A percentile compares a stretch with the other conserved stretches of the same genome.
These are phyloP conservation scores for Podila epicladia DNA, from an alignment of 192 early-diverging fungal species.

Conservation along the genomic window DNA sequence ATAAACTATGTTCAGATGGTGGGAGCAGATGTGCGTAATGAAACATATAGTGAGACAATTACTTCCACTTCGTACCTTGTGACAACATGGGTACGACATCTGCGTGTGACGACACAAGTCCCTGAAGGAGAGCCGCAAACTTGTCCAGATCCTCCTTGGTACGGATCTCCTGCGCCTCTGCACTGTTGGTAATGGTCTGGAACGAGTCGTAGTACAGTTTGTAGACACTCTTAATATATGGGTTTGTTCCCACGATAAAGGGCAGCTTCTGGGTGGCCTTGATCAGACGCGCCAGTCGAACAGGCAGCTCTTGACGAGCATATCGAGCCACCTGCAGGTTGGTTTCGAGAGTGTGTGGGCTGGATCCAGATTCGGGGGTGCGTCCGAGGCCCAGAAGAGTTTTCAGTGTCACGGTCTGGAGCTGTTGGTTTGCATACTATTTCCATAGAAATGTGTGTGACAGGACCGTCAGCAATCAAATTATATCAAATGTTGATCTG, in stretches of 20 bases:
- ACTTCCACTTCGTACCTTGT: conserved; percentile 60
- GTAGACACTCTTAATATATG: conserved; percentile 86
- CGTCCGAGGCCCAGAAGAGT: conserved; percentile 15
- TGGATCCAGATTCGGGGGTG: neutral
- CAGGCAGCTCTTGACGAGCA: conserved; percentile 82
- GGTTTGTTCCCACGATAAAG: conserved; percentile 96
- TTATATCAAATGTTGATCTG: no score
- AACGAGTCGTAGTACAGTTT: conserved; percentile 79
- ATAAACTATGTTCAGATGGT: neutral
- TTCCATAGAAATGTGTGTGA: no score
- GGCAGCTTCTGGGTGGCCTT: conserved; percentile 88
- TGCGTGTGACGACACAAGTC: conserved; percentile 78
- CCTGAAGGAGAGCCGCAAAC: conserved; percentile 76
- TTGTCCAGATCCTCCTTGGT: conserved; percentile 63
- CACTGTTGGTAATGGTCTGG: conserved; percentile 63
- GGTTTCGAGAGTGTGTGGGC: conserved; percentile 2
- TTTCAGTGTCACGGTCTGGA: conserved; percentile 16
- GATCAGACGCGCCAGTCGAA: conserved; percentile 86
- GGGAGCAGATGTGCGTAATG: no score
- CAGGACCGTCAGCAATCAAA: no score
- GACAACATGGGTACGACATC: conserved; percentile 91
- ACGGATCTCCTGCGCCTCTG: conserved; percentile 58
- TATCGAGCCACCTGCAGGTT: conserved; percentile 55
- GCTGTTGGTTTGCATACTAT: conserved; percentile 20
- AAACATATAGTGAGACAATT: neutral